phyloP scores from a whole-genome alignment of 1,284 basidiomycete genomes.

The Ustilago bromivora region DNA sequence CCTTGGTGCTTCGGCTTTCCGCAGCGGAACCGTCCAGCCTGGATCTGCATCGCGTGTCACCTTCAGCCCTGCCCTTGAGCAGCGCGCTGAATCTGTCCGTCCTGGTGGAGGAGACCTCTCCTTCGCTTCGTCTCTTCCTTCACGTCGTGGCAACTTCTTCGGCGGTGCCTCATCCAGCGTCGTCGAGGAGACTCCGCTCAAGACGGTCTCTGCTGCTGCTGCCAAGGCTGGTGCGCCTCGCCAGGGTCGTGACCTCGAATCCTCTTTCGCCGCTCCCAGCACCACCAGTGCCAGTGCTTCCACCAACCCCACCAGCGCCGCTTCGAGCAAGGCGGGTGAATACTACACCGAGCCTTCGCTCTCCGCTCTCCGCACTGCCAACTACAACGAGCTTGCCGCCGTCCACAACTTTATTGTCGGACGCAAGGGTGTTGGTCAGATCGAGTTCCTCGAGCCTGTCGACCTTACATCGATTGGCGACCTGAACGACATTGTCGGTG shows the following conservation, averaged over 20 bases:
- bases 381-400: constrained; percentile 75
- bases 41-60: constrained; percentile 48
- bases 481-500: constrained; percentile 85
- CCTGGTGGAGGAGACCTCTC: constrained; percentile 54
- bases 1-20: constrained; percentile 41
- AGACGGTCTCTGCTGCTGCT: constrained; percentile 45
- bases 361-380: constrained; percentile 54
- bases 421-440: constrained; percentile 88
- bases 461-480: constrained; percentile 88
- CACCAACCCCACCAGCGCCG: constrained; percentile 28
- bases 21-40: constrained; percentile 50
- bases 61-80: constrained; percentile 64
- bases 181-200: constrained; percentile 50
- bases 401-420: constrained; percentile 83
- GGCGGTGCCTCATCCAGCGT: constrained; percentile 32
- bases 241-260: constrained; percentile 50
- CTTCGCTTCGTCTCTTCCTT: constrained; percentile 54
- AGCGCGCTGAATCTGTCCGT: constrained; percentile 49
- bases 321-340: constrained; percentile 49
- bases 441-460: constrained; percentile 86
- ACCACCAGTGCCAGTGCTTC: constrained; percentile 13
- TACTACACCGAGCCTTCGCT: constrained; percentile 65
- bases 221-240: constrained; percentile 43
- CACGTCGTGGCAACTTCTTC: constrained; percentile 48
- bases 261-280: constrained; percentile 41